phyloP scores from a whole-genome alignment of 129 eudicot genomes.

The Logfia minima region DNA sequence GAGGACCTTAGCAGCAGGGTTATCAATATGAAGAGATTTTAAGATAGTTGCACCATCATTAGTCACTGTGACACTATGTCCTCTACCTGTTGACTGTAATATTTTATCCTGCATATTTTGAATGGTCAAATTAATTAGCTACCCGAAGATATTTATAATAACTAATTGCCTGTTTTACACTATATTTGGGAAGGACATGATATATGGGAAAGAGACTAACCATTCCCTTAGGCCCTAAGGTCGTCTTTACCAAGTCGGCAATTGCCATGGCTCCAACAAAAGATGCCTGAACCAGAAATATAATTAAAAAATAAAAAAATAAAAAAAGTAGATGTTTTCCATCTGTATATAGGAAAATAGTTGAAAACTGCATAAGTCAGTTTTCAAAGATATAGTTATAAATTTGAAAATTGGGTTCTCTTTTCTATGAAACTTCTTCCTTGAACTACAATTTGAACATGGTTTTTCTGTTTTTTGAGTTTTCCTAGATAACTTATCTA shows the following conservation, averaged over 20 bases:
- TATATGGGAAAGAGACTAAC: conserved; percentile 24
- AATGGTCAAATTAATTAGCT: neutral
- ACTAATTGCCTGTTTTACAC: neutral
- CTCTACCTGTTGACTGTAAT: conserved; percentile 94
- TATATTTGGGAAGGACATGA: neutral
- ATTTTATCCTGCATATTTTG: conserved; percentile 71
- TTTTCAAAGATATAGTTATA: no score
- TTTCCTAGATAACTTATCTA: neutral
- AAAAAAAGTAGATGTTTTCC: no score
- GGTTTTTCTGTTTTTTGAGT: no score
- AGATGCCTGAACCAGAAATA: conserved; percentile 52
- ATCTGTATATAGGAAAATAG: no score
- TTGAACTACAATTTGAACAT: no score
- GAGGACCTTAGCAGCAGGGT: conserved; percentile 97
- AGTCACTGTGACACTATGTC: conserved; percentile 87
- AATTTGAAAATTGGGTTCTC: no score
- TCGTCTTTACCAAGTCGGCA: conserved; percentile 90
- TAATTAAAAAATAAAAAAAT: neutral
- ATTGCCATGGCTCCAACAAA: conserved; percentile 96
- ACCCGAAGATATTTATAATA: neutral
- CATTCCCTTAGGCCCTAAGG: conserved; percentile 99
- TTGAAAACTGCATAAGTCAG: no score
- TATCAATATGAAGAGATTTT: conserved; percentile 94
- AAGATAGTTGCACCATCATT: conserved; percentile 98
- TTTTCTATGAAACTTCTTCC: no score